Evolutionary conservation across 1,139 yeast genomes (phyloP).

Genomic region (Geotrichum citri-aurantii): DNA sequence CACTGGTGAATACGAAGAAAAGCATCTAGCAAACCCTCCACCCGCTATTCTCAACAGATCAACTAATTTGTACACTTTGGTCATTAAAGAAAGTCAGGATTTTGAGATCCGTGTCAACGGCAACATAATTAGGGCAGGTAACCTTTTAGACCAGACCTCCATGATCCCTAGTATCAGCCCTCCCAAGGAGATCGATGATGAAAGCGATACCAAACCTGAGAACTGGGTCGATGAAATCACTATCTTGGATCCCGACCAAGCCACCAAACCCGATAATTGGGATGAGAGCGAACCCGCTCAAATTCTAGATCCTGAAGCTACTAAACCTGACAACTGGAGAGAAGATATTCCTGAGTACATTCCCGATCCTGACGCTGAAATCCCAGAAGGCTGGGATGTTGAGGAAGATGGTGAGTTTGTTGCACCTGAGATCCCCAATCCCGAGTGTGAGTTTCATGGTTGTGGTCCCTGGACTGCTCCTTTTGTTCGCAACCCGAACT

Average conservation of each 20-base stretch:
- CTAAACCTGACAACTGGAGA: slow-evolving; percentile 74
- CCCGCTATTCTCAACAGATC: slow-evolving; percentile 52
- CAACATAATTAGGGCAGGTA: slow-evolving; percentile 62
- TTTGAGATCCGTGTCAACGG: slow-evolving; percentile 83
- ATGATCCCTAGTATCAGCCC: slow-evolving; percentile 63
- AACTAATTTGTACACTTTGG: slow-evolving; percentile 67
- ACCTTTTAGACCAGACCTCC: slow-evolving; percentile 46
- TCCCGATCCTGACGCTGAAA: slow-evolving; percentile 56
- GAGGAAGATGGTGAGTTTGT: slow-evolving; percentile 83
- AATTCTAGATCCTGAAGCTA: slow-evolving; percentile 61
- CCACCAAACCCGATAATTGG: slow-evolving; percentile 73
- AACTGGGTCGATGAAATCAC: slow-evolving; percentile 70
- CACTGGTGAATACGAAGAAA: slow-evolving; percentile 59
- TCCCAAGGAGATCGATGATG: slow-evolving; percentile 57
- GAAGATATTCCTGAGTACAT: slow-evolving; percentile 55
- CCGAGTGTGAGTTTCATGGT: slow-evolving; percentile 62
- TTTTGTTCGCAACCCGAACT: slow-evolving; percentile 57
- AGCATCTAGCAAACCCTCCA: slow-evolving; percentile 62
- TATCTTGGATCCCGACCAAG: slow-evolving; percentile 61
- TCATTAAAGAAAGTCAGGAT: slow-evolving; percentile 56
- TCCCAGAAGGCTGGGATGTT: slow-evolving; percentile 79
- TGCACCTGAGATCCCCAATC: slow-evolving; percentile 65
- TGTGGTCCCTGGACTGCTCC: slow-evolving; percentile 77
- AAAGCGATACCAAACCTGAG: slow-evolving; percentile 58
- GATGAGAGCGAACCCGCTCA: slow-evolving; percentile 57